Evolutionary conservation across 78 protist genomes (phyloP).

Genomic region (Monosiga brevicollis): DNA sequence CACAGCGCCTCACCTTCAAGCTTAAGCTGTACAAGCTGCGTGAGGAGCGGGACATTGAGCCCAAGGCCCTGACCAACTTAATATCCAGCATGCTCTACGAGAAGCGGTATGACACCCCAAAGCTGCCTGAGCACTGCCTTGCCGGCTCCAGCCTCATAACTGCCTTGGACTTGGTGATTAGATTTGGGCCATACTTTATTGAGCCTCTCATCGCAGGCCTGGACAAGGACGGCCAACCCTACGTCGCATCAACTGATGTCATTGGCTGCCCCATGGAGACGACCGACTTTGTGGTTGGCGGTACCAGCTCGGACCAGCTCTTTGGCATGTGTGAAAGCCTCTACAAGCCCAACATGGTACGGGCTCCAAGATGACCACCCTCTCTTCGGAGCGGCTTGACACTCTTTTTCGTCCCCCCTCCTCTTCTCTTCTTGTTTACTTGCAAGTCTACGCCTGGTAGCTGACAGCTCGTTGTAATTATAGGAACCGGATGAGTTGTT

Average conservation of each 20-base stretch:
- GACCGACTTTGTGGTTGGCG: constrained; percentile 74
- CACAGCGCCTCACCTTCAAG: constrained; percentile 41
- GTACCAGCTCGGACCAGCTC: constrained; percentile 71
- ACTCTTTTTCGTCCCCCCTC: too few relatives aligned
- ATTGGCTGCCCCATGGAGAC: constrained; percentile 81
- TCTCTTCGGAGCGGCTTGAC: too few relatives aligned
- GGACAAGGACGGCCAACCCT: constrained; percentile 57
- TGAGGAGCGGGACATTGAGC: constrained; percentile 88
- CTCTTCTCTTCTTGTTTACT: too few relatives aligned
- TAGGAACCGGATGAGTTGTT: constrained; percentile 37
- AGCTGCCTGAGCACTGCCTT: too few relatives aligned
- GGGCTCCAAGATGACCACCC: too few relatives aligned
- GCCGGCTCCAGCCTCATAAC: too few relatives aligned
- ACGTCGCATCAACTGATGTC: constrained; percentile 66
- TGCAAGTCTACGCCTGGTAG: too few relatives aligned
- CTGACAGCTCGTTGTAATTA: not conserved
- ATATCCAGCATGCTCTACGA: constrained; percentile 70
- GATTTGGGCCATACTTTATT: constrained; percentile 89
- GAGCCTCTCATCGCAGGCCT: constrained; percentile 92
- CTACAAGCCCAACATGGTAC: constrained; percentile 60
- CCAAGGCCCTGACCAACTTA: constrained; percentile 53
- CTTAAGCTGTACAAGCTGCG: constrained; percentile 68
- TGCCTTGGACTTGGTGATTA: too few relatives aligned
- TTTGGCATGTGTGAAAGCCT: constrained; percentile 79
- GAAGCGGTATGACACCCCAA: constrained; percentile 42